Evolutionary conservation across 805 yeast genomes (phyloP), one percentile per base, ranked within the genome.

Genomic region (Yueomyces sinensis): DNA sequence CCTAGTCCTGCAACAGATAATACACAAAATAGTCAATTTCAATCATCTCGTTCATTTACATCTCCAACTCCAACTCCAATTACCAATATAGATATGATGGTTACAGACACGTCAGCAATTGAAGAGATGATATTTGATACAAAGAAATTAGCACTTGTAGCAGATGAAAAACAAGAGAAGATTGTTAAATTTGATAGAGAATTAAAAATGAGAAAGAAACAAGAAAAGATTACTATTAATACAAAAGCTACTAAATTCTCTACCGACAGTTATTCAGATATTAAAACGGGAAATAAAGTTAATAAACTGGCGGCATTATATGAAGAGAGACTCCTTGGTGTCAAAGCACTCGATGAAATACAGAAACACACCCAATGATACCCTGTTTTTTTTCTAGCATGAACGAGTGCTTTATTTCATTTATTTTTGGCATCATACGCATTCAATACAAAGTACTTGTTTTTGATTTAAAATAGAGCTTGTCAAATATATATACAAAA

Each of bases 251-350:
- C 36, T 9, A 56, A 55, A 31, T 55, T 57, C 22, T 54, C 63
- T 1, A 45, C 49, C 11, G 52, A 56, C 30, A 60, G 63, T 5
- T 54, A 61, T 34, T 45, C 59, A 3, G 54, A 53, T 5, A 72
- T 72, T 5, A 61, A 69, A 11, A 50, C 75, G 14, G 76, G 74
- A 11, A 62, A 70, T 34, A 72, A 71, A 52, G 83, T 77, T 1
- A 70, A 74, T 11, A 75, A 70, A 46, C 57, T 77, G 38, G 79
- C 83, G 2, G 68, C 65, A 38, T 52, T 76, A 28, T 77, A 72
- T 42, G 86, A 77, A 47, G 82, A 76, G 47, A 59, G 78, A 42
- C 35, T 62, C 5, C 57, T 49, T 40, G 66, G 66, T 13, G 40
- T 61, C n/a, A 49, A 57, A 33, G 55, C 54, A 2, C 46, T 60